These are phyloP conservation scores for Tympanopsis confertula DNA, from an alignment of 2,329 filamentous ascomycete genomes.

Conservation along the genomic window DNA sequence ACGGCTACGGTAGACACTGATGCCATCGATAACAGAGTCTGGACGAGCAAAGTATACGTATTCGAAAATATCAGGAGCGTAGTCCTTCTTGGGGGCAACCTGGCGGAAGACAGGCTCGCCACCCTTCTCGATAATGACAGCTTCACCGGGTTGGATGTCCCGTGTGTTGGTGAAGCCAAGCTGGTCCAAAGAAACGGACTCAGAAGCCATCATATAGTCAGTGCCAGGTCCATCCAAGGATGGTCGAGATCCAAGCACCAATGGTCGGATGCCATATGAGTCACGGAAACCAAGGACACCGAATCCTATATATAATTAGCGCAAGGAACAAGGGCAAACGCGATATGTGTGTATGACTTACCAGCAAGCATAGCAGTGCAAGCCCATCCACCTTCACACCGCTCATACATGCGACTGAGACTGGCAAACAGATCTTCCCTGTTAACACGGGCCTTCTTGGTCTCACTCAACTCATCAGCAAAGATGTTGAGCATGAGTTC, in stretches of 20 bases:
- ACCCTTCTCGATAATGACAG: slow-evolving; percentile 75
- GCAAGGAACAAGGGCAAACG: slow-evolving; percentile 5
- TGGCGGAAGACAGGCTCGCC: slow-evolving; percentile 63
- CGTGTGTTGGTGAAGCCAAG: slow-evolving; percentile 67
- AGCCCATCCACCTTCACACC: slow-evolving; percentile 65
- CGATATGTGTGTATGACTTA: slow-evolving; percentile 6
- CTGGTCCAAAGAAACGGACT: slow-evolving; percentile 73
- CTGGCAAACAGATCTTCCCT: slow-evolving; percentile 65
- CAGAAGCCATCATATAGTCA: slow-evolving; percentile 87
- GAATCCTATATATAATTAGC: slow-evolving; percentile 31
- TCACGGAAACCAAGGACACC: slow-evolving; percentile 66
- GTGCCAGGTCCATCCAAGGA: slow-evolving; percentile 39
- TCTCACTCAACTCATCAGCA: slow-evolving; percentile 69
- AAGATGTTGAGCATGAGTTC: slow-evolving; percentile 85
- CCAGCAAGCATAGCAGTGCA: slow-evolving; percentile 74
- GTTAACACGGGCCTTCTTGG: slow-evolving; percentile 71
- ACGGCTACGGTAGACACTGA: slow-evolving; percentile 72
- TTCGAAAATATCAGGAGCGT: slow-evolving; percentile 79
- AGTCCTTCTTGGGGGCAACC: slow-evolving; percentile 54
- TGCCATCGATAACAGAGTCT: slow-evolving; percentile 75
- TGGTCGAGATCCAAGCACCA: slow-evolving; percentile 65
- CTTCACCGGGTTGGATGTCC: slow-evolving; percentile 73
- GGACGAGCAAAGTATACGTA: slow-evolving; percentile 80
- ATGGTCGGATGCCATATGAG: slow-evolving; percentile 63
- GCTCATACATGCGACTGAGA: slow-evolving; percentile 60